Conservation (phyloP, 768 basidiomycete genomes). For the Calocera viscosa region DNA sequence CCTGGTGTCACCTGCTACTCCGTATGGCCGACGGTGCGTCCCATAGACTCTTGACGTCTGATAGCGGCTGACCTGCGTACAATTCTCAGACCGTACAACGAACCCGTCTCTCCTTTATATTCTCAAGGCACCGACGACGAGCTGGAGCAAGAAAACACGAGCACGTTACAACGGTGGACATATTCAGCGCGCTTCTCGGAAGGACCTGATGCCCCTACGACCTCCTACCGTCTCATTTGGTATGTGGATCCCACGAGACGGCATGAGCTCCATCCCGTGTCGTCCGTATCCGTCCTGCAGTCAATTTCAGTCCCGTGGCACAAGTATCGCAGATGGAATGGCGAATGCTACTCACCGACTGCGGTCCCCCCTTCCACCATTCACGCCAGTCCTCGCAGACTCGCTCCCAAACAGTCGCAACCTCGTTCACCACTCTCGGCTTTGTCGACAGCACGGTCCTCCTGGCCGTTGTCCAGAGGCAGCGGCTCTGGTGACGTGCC, state of each 20-base stretch:
- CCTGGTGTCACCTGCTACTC: not conserved
- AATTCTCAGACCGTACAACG: too few relatives aligned
- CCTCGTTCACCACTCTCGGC: not conserved
- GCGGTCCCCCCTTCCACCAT: not conserved
- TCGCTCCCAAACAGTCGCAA: not conserved
- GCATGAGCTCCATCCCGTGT: not conserved
- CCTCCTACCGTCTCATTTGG: slow-evolving; percentile 4
- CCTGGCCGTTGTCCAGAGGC: too few relatives aligned
- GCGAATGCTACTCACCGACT: not conserved
- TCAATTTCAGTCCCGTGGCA: not conserved
- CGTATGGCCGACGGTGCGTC: not conserved
- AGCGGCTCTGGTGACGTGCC: not conserved
- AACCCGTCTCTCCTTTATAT: not conserved
- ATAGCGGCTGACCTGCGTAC: too few relatives aligned
- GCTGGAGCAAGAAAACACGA: not conserved
- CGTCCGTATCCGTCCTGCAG: not conserved
- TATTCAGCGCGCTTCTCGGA: not conserved
- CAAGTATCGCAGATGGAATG: not conserved
- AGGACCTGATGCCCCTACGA: not conserved
- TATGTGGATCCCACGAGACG: not conserved
- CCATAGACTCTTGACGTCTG: not conserved
- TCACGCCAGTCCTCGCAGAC: not conserved
- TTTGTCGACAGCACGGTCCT: too few relatives aligned
- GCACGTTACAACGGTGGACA: not conserved
- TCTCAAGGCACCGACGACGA: not conserved